Conservation (phyloP, 2,329 filamentous ascomycete genomes). For the Neurospora crassa region DNA sequence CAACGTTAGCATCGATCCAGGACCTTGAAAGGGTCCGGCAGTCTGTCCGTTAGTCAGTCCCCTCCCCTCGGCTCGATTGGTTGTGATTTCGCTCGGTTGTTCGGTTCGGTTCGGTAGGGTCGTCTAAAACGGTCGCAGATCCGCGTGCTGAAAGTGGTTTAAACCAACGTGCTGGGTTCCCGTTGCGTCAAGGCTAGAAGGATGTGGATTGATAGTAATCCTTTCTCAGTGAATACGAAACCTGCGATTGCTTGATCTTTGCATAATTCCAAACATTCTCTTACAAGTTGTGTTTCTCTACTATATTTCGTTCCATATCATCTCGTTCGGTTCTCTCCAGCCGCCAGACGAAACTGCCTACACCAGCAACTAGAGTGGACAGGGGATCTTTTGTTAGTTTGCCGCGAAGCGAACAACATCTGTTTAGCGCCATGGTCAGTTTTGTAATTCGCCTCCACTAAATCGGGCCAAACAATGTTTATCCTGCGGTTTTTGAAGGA, state of each 20-base stretch:
- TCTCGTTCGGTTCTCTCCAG: background rate
- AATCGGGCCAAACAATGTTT: background rate
- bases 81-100: background rate
- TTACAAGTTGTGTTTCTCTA: background rate
- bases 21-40: background rate
- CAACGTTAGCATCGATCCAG: background rate
- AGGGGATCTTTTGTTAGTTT: background rate
- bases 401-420: background rate
- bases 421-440: background rate
- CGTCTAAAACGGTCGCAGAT: background rate
- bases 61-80: background rate
- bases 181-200: background rate
- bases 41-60: background rate
- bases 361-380: background rate
- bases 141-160: background rate
- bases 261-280: background rate
- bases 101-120: background rate
- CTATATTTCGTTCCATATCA: background rate
- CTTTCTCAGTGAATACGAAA: background rate
- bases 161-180: background rate
- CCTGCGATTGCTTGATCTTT: background rate
- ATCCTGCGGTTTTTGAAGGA: background rate
- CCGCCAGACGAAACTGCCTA: background rate
- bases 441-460: background rate
- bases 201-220: background rate